Conservation (phyloP, 139 green algal species). For the Ulvella scutata region DNA sequence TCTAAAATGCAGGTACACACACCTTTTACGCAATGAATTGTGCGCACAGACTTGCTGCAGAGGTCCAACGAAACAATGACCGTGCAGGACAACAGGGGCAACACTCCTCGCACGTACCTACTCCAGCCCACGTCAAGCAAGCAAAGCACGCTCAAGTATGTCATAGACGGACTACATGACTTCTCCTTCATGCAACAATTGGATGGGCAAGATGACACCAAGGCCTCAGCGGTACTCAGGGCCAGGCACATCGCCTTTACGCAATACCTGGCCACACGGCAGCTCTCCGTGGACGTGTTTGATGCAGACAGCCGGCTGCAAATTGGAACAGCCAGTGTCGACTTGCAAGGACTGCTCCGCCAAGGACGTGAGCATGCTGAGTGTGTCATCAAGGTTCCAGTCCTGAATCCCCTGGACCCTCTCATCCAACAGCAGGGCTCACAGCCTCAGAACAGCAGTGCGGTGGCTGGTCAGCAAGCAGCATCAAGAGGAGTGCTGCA, state of each 20-base stretch:
- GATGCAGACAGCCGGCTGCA: constrained; percentile 46
- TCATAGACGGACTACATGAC: constrained; percentile 19
- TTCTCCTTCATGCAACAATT: neutral
- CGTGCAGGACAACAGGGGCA: too few relatives aligned
- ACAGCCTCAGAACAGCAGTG: neutral
- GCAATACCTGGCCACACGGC: constrained; percentile 27
- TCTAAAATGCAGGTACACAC: too few relatives aligned
- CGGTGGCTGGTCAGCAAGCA: neutral
- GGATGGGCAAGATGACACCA: neutral
- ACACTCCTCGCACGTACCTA: neutral
- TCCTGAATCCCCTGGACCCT: constrained; percentile 17
- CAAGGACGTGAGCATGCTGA: constrained; percentile 37
- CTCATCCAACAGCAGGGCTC: neutral
- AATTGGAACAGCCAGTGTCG: constrained; percentile 26
- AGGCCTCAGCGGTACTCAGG: neutral
- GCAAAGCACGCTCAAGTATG: constrained; percentile 13
- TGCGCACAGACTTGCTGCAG: too few relatives aligned
- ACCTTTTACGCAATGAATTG: too few relatives aligned
- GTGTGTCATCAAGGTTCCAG: constrained; percentile 35
- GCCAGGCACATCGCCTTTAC: constrained; percentile 27
- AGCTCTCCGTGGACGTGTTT: constrained; percentile 44
- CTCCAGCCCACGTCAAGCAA: neutral
- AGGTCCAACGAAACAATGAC: too few relatives aligned
- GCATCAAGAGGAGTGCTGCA: neutral
- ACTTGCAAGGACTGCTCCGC: constrained; percentile 35